Evolutionary conservation across 768 basidiomycete species (phyloP), one percentile per base, ranked within the genome.

Genomic region (Boletus reticulatus): DNA sequence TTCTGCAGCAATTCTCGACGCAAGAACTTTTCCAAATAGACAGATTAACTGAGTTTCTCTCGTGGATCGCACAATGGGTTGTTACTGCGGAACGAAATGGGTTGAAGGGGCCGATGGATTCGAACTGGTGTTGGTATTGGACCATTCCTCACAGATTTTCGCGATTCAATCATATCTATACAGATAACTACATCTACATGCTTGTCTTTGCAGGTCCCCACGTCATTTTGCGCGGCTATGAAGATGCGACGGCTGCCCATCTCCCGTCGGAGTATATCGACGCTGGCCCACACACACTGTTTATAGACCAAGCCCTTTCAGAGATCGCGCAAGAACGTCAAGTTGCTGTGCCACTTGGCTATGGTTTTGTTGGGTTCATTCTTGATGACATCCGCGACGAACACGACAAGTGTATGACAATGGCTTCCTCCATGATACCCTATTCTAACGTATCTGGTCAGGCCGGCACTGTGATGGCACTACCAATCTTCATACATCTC

Each of bases 191-290:
- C 32, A 2, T 41, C 1, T 32, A 48, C 2, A n/a, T 52, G 31
- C 48, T 16, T 34, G 49, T 57, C 20, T 57, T 52, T 48, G 55
- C 58, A 16, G 56, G 54, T n/a, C 58, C 58, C 10, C 49, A 52
- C 19, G 7, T 22, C 19, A 6, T 59, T 34, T 42, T 59, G 37
- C 46, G 45, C 16, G 51, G 57, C 29, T 32, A 43, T 29, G 50
- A 57, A 44, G 56, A 59, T 5, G 46, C 7, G 22, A 52, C 45
- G 4, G 6, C 16, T 0, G 1, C 6, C 3, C 37, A 50, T 31
- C 34, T 59, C 7, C 55, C 36, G 4, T 52, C 4, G 7, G 34
- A 16, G 36, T n/a, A 51, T 17, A 16, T 48, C 4, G 27, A 22
- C 6, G 32, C 48, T 29, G 52, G 56, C 9, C 44, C 49, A 9